Evolutionary conservation across 768 basidiomycete genomes (phyloP).

Genomic region (Pilatotrama ljubarskyi): DNA sequence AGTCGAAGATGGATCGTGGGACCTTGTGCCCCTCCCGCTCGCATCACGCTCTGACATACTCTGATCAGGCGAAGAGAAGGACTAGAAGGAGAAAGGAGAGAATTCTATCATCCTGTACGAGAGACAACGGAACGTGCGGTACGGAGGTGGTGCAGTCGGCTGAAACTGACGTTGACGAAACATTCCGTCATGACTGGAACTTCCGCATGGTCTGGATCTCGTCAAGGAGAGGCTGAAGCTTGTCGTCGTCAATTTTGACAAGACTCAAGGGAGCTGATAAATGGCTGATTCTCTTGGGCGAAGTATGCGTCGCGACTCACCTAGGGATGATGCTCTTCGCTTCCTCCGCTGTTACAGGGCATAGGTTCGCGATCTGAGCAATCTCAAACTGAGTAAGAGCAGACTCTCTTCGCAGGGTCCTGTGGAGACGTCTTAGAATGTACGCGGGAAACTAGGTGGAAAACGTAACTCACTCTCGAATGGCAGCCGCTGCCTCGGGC

Average conservation of each 20-base stretch:
- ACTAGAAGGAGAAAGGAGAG: too few species aligned
- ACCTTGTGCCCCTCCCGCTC: too few species aligned
- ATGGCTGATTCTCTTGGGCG: too few species aligned
- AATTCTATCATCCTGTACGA: too few species aligned
- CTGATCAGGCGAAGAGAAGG: too few species aligned
- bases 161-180: too few species aligned
- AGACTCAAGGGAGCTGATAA: conserved; percentile 60
- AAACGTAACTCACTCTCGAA: conserved; percentile 67
- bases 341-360: conserved; percentile 86
- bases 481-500: conserved; percentile 79
- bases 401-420: conserved; percentile 76
- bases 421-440: conserved; percentile 30
- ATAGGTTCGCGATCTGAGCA: conserved; percentile 89
- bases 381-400: conserved; percentile 88
- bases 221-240: conserved; percentile 76
- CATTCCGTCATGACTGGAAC: conserved; percentile 67
- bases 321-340: conserved; percentile 91
- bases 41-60: too few species aligned
- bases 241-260: conserved; percentile 86
- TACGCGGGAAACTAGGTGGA: neutral
- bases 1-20: too few species aligned
- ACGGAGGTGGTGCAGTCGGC: too few species aligned
- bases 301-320: conserved; percentile 39
- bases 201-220: conserved; percentile 91
- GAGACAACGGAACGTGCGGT: too few species aligned